phyloP scores from a whole-genome alignment of 2,329 filamentous ascomycete species.

The Arthrobotrys musiformis region DNA sequence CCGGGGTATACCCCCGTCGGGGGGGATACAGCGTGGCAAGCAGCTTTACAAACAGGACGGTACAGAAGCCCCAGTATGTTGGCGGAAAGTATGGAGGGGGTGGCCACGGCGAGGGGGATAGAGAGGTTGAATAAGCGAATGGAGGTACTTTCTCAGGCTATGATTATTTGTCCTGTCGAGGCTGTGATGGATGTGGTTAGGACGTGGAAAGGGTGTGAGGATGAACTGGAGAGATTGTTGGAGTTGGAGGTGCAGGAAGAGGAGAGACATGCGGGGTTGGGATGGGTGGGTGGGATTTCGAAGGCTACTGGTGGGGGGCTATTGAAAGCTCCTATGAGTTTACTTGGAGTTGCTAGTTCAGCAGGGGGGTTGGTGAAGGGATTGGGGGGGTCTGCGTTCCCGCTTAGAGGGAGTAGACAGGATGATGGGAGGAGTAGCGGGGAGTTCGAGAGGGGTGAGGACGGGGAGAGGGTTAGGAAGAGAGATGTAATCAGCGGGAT shows the following conservation, averaged over 20 bases:
- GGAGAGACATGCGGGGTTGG: conserved; percentile 76
- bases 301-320: conserved; percentile 54
- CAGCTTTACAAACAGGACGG: conserved; percentile 80
- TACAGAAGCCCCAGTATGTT: conserved; percentile 72
- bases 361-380: conserved; percentile 64
- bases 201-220: conserved; percentile 79
- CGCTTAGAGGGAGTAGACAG: conserved; percentile 61
- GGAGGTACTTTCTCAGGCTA: conserved; percentile 79
- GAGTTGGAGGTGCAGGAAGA: conserved; percentile 75
- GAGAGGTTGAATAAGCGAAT: conserved; percentile 82
- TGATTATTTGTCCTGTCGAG: conserved; percentile 76
- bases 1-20: too few relatives aligned
- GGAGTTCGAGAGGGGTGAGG: conserved; percentile 55
- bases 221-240: conserved; percentile 76
- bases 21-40: conserved; percentile 80
- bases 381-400: conserved; percentile 66
- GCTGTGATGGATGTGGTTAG: conserved; percentile 79
- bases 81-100: conserved; percentile 68
- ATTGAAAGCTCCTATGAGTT: conserved; percentile 65
- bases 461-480: conserved; percentile 70
- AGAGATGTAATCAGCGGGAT: conserved; percentile 76
- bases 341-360: conserved; percentile 68
- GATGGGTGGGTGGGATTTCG: conserved; percentile 62
- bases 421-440: conserved; percentile 61
- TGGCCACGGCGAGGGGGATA: conserved; percentile 62